Evolutionary conservation across 805 yeast species (phyloP), one percentile per base, ranked within the genome.

Genomic region (Hanseniaspora jakobsenii): DNA sequence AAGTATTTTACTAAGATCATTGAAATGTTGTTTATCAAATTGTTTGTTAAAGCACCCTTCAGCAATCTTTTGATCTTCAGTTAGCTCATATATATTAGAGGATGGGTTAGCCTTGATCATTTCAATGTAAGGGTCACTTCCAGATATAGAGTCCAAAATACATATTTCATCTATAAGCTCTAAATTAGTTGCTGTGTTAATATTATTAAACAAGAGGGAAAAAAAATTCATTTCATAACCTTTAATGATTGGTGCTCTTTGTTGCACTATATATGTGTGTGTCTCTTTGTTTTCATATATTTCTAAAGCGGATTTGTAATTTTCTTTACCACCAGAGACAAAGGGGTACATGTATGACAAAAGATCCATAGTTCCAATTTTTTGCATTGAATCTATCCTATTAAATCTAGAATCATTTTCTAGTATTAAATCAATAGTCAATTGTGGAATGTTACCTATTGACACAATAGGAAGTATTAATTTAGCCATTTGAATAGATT

Each of bases 381-480:
- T 16, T 14, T 21, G 29, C 14, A 13, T 18, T n/a, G 28, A 14
- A 5, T 22, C 75, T 3, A 78, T 66, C 30, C 71, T 71, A 46
- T 60, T 50, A 47, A 78, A 71, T 4, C 66, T 67, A 19, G 72
- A 61, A n/a, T 78, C 73, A 6, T 64, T 58, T 53, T 79, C 80
- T 8, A 86, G 65, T 21, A 89, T 61, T 24, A 87, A 65, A 59
- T 87, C 97, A 5, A 72, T 60, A 0, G 87, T 62, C 38, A 89
- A 63, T 58, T 91, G 98, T 0, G 97, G 93, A 3, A 86, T 80
- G 54, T 89, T 91, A 6, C 94, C 97, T 5, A 83, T 71, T 3
- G 95, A 76, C 0, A 91, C 81, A 0, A 86, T 62, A 0, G 97
- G 97, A 1, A 91, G 32, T 1, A 89, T 56, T n/a, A 81, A 62